Evolutionary conservation across 169 alveolate species (phyloP).

Genomic region (Condylostoma magnum): DNA sequence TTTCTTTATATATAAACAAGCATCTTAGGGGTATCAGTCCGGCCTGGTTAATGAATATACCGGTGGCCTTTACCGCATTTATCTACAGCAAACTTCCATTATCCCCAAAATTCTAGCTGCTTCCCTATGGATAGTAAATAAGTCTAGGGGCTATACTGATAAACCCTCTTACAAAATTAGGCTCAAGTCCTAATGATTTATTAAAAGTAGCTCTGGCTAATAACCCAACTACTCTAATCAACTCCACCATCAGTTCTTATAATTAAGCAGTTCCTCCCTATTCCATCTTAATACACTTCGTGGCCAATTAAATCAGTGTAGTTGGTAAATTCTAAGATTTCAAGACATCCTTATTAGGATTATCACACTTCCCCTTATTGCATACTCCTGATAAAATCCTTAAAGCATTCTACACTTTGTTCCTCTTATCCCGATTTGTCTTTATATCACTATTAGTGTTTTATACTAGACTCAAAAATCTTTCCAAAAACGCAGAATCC

Average conservation of each 20-base stretch:
- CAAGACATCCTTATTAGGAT: conserved; percentile 58
- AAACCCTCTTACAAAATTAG: conserved; percentile 40
- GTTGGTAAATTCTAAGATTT: conserved; percentile 54
- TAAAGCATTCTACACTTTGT: conserved; percentile 32
- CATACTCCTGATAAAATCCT: conserved; percentile 51
- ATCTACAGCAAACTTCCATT: background rate
- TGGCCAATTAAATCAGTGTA: conserved; percentile 32
- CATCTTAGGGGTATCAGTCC: conserved; percentile 61
- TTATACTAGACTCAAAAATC: conserved; percentile 43
- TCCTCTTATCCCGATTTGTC: conserved; percentile 39
- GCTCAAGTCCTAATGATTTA: conserved; percentile 49
- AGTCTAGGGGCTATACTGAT: conserved; percentile 43
- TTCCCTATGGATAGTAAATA: conserved; percentile 23
- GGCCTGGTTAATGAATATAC: conserved; percentile 59
- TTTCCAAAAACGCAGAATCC: conserved; percentile 58
- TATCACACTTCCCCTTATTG: conserved; percentile 55
- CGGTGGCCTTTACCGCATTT: conserved; percentile 49
- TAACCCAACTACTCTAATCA: conserved; percentile 51
- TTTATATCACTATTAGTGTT: conserved; percentile 40
- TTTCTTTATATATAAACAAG: conserved; percentile 50
- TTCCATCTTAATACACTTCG: conserved; percentile 44
- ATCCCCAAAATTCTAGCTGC: background rate
- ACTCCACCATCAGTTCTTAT: conserved; percentile 55
- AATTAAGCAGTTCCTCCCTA: background rate
- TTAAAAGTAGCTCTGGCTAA: conserved; percentile 57